Conservation (phyloP, 768 basidiomycete species). For the Pisolithus microcarpus region DNA sequence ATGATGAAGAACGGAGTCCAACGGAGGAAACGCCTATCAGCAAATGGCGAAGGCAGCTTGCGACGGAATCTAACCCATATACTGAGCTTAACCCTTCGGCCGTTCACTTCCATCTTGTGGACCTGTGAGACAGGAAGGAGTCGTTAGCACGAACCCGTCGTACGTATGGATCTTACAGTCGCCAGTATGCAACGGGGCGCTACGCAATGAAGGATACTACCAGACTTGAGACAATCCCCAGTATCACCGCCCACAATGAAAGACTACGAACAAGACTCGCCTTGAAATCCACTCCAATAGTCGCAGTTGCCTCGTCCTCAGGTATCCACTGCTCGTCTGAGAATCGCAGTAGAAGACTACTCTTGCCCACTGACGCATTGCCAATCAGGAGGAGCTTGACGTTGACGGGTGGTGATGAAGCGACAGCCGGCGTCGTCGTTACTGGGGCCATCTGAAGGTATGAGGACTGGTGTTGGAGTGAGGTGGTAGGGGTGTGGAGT, state of each 20-base stretch:
- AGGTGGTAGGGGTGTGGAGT: no score
- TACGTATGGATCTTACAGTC: not conserved
- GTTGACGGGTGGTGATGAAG: constrained; percentile 18
- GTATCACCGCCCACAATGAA: not conserved
- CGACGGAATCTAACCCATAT: constrained; percentile 75
- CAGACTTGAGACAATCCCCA: not conserved
- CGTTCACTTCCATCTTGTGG: constrained; percentile 80
- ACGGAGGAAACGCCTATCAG: not conserved
- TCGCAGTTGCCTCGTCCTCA: constrained; percentile 73
- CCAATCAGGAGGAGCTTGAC: constrained; percentile 82
- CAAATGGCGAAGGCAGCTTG: not conserved
- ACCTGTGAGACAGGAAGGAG: constrained; percentile 40
- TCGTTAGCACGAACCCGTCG: not conserved
- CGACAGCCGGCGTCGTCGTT: no score
- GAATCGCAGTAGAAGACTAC: constrained; percentile 86
- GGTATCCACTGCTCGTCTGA: constrained; percentile 94
- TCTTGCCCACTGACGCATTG: constrained; percentile 89
- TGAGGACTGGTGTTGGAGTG: no score
- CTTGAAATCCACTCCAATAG: constrained; percentile 80
- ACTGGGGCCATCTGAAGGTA: no score
- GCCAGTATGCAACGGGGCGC: not conserved
- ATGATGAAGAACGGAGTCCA: not conserved
- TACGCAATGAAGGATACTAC: not conserved
- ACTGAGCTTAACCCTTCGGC: constrained; percentile 83
- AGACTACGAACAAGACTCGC: constrained; percentile 38